Base-by-base conservation (phyloP, 1,284 basidiomycete genomes). In the Ceratorhiza oryzae-sativae region DNA sequence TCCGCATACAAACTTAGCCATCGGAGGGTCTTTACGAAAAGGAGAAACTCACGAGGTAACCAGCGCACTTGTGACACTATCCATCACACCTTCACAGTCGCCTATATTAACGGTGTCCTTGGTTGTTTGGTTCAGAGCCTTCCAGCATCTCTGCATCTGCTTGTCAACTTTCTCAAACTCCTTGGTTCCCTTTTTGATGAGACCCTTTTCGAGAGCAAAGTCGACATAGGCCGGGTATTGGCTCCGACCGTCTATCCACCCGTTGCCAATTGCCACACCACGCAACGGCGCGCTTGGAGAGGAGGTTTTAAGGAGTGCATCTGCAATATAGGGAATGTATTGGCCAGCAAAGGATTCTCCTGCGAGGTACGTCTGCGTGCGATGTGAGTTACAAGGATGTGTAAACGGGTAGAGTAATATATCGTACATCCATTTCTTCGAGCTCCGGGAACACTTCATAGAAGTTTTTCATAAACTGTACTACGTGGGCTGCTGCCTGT, bases 321-420 rank as follows among this genome's bases (percentile, higher is more conserved):
- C 86, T 76, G 94, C 95, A 76, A 97, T 95, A 80, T 95, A 97
- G 13, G 97, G 97, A 75, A 98, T 96, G 83, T 94, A 98, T 83
- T 98, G 95, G n/a, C 97, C 97, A n/a, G 95, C 97, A 79, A 90
- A 99, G 74, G 92, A 94, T 83, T 98, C 95, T 67, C 95, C 96
- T 0, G 91, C 91, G 9, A 98, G 83, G 80, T 95, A 97, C 0
- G 94, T 96, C 94, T 97, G 4, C 27, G 45, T 36, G 10, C 4
- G n/a, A n/a, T 6, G 53, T 76, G 45, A 77, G 73, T 59, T 39
- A 48, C 18, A 18, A 23, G 41, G 15, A 46, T 39, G 34, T 20
- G 15, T 39, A 0, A 73, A 71, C 39, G 71, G 63, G 49, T 63
- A 71, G 20, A 74, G 18, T 34, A 39, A 71, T 18, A 41, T 59